Evolutionary conservation across 768 basidiomycete genomes (phyloP).

Genomic region (Leccinum pellstonianum): DNA sequence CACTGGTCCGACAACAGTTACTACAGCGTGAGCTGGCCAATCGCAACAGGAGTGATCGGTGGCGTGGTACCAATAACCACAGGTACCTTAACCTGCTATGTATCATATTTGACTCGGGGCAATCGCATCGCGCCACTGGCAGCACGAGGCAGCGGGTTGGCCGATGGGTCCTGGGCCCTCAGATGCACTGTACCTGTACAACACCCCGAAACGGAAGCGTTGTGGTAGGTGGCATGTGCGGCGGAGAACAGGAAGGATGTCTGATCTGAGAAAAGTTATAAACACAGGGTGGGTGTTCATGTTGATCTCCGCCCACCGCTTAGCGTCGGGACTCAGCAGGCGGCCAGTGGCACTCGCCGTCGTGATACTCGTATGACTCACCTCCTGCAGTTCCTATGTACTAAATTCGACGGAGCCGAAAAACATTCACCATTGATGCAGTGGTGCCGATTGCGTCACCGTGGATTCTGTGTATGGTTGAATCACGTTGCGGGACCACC

Average conservation of each 20-base stretch:
- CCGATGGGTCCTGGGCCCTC: neutral
- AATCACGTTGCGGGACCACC: neutral
- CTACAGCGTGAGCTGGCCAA: slow-evolving; percentile 38
- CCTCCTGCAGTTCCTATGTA: slow-evolving; percentile 23
- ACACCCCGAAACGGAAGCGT: neutral
- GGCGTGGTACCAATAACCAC: slow-evolving; percentile 37
- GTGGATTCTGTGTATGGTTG: neutral
- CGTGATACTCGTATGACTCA: slow-evolving; percentile 15
- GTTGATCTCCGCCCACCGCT: neutral
- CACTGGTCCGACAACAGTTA: slow-evolving; percentile 35
- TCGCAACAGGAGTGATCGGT: slow-evolving; percentile 47
- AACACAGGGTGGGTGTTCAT: slow-evolving; percentile 51
- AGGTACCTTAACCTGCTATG: neutral
- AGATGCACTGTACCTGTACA: neutral
- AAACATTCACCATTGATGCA: slow-evolving; percentile 47
- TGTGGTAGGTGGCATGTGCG: slow-evolving; percentile 47
- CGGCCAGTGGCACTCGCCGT: neutral
- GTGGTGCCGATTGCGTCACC: neutral
- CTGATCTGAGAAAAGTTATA: slow-evolving; percentile 42
- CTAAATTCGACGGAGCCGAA: slow-evolving; percentile 48
- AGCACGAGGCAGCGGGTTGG: neutral
- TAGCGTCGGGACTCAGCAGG: neutral
- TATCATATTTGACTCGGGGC: neutral
- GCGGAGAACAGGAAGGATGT: slow-evolving; percentile 71
- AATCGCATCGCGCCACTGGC: neutral